Evolutionary conservation across 495 filamentous ascomycete genomes (phyloP).

Genomic region (Penicillium soppii): DNA sequence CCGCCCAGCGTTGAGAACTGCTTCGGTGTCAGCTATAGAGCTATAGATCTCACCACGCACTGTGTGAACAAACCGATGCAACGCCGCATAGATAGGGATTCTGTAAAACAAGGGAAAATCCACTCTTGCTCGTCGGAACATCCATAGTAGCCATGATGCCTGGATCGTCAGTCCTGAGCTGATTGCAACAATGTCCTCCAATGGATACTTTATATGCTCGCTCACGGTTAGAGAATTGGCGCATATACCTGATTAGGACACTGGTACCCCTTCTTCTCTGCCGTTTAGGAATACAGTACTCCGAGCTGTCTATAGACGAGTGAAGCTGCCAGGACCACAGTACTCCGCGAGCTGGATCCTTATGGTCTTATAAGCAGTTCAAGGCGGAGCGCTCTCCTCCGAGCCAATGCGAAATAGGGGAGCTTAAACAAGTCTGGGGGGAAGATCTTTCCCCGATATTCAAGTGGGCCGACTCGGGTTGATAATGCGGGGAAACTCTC

Average conservation of each 20-base stretch:
- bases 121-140: conserved; percentile 26
- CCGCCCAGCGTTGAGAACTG: conserved; percentile 62
- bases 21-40: neutral
- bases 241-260: neutral
- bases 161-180: neutral
- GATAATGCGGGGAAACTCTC: conserved; percentile 19
- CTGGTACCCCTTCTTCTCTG: neutral
- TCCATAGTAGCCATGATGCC: conserved; percentile 22
- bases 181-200: neutral
- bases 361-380: neutral
- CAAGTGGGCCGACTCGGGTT: conserved; percentile 12
- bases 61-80: conserved; percentile 30
- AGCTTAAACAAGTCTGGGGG: conserved; percentile 8
- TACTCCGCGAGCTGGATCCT: conserved; percentile 12
- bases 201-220: conserved; percentile 6
- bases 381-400: conserved; percentile 23
- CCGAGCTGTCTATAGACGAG: neutral
- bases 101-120: conserved; percentile 32
- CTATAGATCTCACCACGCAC: neutral
- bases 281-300: conserved; percentile 6
- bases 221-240: too few relatives aligned
- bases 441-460: conserved; percentile 1
- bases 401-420: conserved; percentile 8
- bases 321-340: conserved; percentile 18
- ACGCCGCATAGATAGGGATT: conserved; percentile 44